phyloP scores from a whole-genome alignment of 768 basidiomycete species.

The Neoboletus brunneissimus region DNA sequence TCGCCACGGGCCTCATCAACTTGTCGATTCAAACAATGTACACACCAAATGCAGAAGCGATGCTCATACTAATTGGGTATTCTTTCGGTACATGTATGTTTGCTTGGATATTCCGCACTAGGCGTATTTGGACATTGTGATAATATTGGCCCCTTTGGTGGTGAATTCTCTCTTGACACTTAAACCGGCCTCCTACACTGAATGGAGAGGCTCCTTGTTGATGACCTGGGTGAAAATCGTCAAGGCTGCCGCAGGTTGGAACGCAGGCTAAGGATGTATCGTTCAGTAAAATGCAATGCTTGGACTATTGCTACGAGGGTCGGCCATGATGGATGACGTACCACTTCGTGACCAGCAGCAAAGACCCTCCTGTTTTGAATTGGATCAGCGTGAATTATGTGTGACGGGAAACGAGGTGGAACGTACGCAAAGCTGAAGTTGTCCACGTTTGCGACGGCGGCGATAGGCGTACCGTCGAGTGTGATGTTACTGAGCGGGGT shows the following conservation, averaged over 20 bases:
- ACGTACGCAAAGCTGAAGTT: slow-evolving; percentile 68
- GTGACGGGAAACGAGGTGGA: neutral
- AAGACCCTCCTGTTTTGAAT: slow-evolving; percentile 45
- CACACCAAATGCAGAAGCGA: slow-evolving; percentile 48
- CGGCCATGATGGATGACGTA: slow-evolving; percentile 36
- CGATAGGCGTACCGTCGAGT: slow-evolving; percentile 48
- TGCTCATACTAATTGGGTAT: slow-evolving; percentile 64
- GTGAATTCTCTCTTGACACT: neutral
- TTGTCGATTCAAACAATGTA: slow-evolving; percentile 82
- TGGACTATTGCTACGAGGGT: neutral
- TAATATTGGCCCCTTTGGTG: neutral
- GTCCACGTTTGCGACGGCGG: slow-evolving; percentile 60
- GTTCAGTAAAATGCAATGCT: neutral
- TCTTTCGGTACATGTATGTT: slow-evolving; percentile 52
- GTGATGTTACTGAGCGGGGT: slow-evolving; percentile 55
- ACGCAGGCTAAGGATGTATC: slow-evolving; percentile 46
- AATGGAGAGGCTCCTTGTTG: slow-evolving; percentile 50
- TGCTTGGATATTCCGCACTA: slow-evolving; percentile 54
- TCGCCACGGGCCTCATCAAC: slow-evolving; percentile 83
- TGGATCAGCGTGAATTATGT: neutral
- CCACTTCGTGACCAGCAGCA: slow-evolving; percentile 61
- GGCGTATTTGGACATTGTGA: slow-evolving; percentile 34
- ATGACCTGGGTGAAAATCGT: slow-evolving; percentile 60
- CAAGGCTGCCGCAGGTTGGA: slow-evolving; percentile 55
- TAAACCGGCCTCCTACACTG: slow-evolving; percentile 36